Conservation (phyloP, 805 yeast genomes). For the Saitoella complicata region DNA sequence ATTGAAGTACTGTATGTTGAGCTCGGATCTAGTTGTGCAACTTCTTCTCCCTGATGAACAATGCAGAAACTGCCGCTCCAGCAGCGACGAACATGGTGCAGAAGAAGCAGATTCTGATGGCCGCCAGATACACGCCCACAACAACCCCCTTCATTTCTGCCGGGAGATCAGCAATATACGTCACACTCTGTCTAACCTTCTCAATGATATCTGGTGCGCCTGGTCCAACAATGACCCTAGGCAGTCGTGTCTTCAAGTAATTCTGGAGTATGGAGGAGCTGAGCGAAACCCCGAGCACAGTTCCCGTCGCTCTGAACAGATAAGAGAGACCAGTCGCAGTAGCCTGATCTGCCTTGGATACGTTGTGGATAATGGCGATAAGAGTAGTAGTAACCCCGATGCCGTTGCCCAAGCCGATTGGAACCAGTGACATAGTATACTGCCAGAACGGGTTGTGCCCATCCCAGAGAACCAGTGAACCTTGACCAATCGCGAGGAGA, state of each 20-base stretch:
- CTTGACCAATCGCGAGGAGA: not conserved
- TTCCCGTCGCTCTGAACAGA: slow-evolving; percentile 54
- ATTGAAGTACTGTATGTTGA: no score
- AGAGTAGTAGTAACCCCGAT: slow-evolving; percentile 40
- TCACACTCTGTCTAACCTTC: slow-evolving; percentile 8
- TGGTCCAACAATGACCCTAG: slow-evolving; percentile 9
- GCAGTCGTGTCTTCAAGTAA: slow-evolving; percentile 19
- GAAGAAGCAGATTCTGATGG: no score
- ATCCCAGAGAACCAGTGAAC: not conserved
- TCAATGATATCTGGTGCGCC: slow-evolving; percentile 9
- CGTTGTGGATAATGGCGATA: slow-evolving; percentile 49
- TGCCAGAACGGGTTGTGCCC: not conserved
- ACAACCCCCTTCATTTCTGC: slow-evolving; percentile 7
- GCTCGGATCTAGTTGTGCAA: slow-evolving; percentile 6
- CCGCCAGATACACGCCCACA: slow-evolving; percentile 4
- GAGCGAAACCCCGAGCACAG: slow-evolving; percentile 48
- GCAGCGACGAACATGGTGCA: slow-evolving; percentile 4
- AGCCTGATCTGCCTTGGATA: slow-evolving; percentile 43
- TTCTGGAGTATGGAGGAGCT: slow-evolving; percentile 41
- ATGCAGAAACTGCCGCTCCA: slow-evolving; percentile 5
- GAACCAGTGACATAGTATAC: slow-evolving; percentile 17
- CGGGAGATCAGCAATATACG: slow-evolving; percentile 4
- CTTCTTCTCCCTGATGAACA: slow-evolving; percentile 9
- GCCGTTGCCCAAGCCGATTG: slow-evolving; percentile 43
- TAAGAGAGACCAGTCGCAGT: slow-evolving; percentile 62